Percentiles rank a stretch among this genome's conserved stretches.
Evolutionary conservation across 129 eudicot species (phyloP).

Genomic region (Flaveria sonorensis): DNA sequence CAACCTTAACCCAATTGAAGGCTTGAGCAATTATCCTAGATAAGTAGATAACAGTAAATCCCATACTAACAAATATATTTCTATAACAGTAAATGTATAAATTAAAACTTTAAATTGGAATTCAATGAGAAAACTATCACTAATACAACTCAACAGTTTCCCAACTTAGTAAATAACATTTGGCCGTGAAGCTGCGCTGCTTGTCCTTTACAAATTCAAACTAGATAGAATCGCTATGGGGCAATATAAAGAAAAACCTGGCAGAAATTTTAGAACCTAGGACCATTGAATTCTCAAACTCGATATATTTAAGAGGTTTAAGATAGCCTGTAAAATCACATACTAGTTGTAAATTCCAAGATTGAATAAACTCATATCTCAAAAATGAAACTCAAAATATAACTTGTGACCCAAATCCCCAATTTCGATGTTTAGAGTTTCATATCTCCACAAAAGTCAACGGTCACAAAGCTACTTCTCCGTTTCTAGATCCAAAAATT

Average conservation of each 20-base stretch:
- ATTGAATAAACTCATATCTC: background rate
- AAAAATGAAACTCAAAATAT: background rate
- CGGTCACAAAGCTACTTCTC: background rate
- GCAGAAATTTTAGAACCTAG: background rate
- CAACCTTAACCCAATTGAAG: background rate
- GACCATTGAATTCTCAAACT: background rate
- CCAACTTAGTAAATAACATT: conserved; percentile 1
- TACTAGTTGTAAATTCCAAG: background rate
- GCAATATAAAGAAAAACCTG: background rate
- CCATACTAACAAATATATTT: background rate
- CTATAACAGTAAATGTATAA: background rate
- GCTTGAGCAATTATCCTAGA: conserved; percentile 7
- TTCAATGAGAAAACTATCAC: conserved; percentile 20
- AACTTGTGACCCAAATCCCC: background rate
- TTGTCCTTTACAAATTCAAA: conserved; percentile 3
- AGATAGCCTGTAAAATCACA: background rate
- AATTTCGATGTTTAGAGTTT: background rate
- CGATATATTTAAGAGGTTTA: background rate
- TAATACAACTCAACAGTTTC: background rate
- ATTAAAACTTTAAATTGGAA: conserved; percentile 13
- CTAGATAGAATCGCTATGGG: background rate
- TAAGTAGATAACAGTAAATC: background rate
- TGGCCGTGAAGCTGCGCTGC: conserved; percentile 11
- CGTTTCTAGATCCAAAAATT: background rate
- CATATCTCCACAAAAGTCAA: background rate